Base-by-base conservation (phyloP, 2,329 filamentous ascomycete species). In the Didymella pinodella region DNA sequence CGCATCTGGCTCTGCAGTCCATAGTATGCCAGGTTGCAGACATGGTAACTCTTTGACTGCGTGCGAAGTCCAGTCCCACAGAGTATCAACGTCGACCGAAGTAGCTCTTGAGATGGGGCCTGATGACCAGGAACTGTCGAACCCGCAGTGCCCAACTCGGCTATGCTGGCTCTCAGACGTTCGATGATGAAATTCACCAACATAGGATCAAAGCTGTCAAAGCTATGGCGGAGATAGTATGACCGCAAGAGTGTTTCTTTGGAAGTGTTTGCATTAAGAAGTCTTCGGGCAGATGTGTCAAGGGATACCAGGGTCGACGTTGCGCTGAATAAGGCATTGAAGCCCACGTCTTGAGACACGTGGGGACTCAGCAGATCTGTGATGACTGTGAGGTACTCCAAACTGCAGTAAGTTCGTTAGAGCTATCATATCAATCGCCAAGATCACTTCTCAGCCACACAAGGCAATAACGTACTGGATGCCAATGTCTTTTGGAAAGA, bases 121-220 rank as follows among this genome's bases (percentile, higher is more conserved):
- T 25, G 34, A 6, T 10, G n/a, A n/a, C 12, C 25, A 31, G 12
- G n/a, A 20, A 26, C 18, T 2, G 26, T n/a, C 2, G 26, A n/a
- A 26, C 7, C 10, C 7, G 18, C 29, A n/a, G 29, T 11, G 12
- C 36, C 11, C 26, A 51, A 12, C 12, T 28, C 48, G 16, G 48
- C 18, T 2, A 51, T 43, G 16, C 38, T 43, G 18, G 38, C 48
- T 29, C 48, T 40, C 14, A 52, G 29, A 14, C 40, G 48, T 34
- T 52, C 48, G 11, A 52, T 36, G 28, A 52, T 52, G 48, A 52
- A 52, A n/a, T 52, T 52, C 2, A 52, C 48, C 40, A 52, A 18
- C 48, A 52, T 44, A 16, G 48, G 48, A 8, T 52, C 48, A 20
- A 52, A 52, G 28, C n/a, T 28, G 8, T 52, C 48, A 25, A 52